A percentile compares a stretch with the other conserved stretches of the same genome.
Conservation (phyloP, 768 basidiomycete genomes). For the Lactifluus volemus region DNA sequence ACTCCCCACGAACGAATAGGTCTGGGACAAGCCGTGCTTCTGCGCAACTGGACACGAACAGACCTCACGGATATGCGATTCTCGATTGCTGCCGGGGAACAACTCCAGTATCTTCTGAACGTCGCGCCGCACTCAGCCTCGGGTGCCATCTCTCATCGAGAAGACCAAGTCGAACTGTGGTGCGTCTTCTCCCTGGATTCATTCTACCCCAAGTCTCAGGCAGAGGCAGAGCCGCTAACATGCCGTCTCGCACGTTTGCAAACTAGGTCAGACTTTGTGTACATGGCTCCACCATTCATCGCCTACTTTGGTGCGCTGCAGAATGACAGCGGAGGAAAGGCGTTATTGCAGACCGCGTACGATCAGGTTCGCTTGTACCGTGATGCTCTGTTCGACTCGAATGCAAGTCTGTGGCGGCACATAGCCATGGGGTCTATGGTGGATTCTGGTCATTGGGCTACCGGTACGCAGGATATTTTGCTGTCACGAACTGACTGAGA, state of each 20-base stretch:
- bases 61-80: constrained; percentile 30
- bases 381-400: constrained; percentile 36
- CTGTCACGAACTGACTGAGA: background rate
- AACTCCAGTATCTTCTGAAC: constrained; percentile 42
- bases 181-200: constrained; percentile 19
- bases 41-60: constrained; percentile 44
- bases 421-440: constrained; percentile 37
- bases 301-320: constrained; percentile 53
- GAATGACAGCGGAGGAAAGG: constrained; percentile 28
- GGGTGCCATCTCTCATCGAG: constrained; percentile 55
- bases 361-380: constrained; percentile 51
- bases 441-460: constrained; percentile 49
- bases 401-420: constrained; percentile 48
- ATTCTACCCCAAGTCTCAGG: background rate
- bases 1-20: constrained; percentile 25
- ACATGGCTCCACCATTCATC: constrained; percentile 59
- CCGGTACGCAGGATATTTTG: constrained; percentile 30
- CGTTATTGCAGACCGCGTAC: constrained; percentile 41
- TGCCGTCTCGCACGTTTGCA: background rate
- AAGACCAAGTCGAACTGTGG: constrained; percentile 47
- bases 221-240: background rate
- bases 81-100: constrained; percentile 34
- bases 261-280: constrained; percentile 47
- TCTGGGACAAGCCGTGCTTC: constrained; percentile 42
- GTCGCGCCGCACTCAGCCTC: constrained; percentile 34